Conservation (phyloP, 805 yeast genomes). For the Lipomyces yamanashiensis region DNA sequence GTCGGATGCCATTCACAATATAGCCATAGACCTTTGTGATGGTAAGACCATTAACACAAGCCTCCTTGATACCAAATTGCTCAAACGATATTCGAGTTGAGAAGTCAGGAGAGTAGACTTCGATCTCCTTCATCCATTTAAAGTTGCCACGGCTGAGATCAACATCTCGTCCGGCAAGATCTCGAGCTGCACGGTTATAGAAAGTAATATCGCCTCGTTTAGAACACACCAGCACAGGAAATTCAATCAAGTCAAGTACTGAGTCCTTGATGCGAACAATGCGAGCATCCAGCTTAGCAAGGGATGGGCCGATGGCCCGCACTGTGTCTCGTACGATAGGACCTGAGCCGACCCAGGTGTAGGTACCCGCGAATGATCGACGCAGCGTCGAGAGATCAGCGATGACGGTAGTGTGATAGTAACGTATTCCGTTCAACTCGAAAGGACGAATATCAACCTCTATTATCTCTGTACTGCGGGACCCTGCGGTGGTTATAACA, state of each 20-base stretch:
- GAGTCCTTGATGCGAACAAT: slow-evolving; percentile 12
- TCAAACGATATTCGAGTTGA: slow-evolving; percentile 1
- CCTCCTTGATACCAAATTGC: slow-evolving; percentile 4
- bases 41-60: slow-evolving; percentile 2
- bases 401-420: neutral
- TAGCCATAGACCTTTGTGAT: neutral
- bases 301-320: slow-evolving; percentile 1
- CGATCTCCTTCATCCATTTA: slow-evolving; percentile 4
- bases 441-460: slow-evolving; percentile 6
- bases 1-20: slow-evolving; percentile 4
- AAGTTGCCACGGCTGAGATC: slow-evolving; percentile 1
- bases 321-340: neutral
- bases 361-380: neutral
- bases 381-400: neutral
- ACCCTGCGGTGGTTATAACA: neutral
- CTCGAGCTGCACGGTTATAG: slow-evolving; percentile 9
- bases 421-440: neutral
- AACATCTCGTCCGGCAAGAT: neutral
- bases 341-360: slow-evolving; percentile 1
- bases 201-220: neutral
- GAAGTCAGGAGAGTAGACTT: slow-evolving; percentile 7
- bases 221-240: slow-evolving; percentile 16
- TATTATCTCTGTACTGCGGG: neutral
- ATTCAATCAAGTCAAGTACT: slow-evolving; percentile 14
- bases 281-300: neutral